Conservation (phyloP, 352 stramenopile genomes). For the Phytophthora quininea region DNA sequence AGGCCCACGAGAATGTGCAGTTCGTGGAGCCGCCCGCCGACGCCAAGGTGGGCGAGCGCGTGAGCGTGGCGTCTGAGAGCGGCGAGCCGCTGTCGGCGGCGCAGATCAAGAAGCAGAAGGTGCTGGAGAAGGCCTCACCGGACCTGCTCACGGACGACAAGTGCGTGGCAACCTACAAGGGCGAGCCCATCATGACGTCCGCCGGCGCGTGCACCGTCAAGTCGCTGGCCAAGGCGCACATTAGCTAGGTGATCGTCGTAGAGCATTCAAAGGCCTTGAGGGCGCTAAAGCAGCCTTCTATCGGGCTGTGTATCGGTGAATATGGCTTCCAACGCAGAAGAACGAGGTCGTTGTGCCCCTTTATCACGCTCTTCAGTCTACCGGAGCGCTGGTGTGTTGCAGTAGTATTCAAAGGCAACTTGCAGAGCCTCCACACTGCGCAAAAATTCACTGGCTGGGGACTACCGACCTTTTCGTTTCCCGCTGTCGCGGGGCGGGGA, state of each 20-base stretch:
- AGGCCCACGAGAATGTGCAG: constrained; percentile 92
- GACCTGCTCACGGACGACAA: constrained; percentile 75
- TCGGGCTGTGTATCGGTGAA: too few relatives aligned
- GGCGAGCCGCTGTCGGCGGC: constrained; percentile 76
- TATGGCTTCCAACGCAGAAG: too few relatives aligned
- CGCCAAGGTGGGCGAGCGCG: constrained; percentile 91
- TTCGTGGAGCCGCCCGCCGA: constrained; percentile 94
- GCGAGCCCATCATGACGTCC: constrained; percentile 72
- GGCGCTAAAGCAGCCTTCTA: too few relatives aligned
- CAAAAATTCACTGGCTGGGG: too few relatives aligned
- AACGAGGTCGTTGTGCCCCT: too few relatives aligned
- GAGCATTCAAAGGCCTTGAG: too few relatives aligned
- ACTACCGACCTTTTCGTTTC: too few relatives aligned
- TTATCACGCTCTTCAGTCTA: too few relatives aligned
- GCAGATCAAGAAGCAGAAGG: constrained; percentile 91
- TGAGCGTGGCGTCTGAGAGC: constrained; percentile 83
- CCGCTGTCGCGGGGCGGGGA: too few relatives aligned
- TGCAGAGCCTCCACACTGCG: too few relatives aligned
- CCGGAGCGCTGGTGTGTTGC: too few relatives aligned
- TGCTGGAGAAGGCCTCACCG: constrained; percentile 76
- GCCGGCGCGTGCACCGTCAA: constrained; percentile 64
- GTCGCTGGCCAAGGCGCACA: constrained; percentile 69
- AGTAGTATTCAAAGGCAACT: too few relatives aligned
- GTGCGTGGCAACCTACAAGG: constrained; percentile 84
- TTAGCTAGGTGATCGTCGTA: constrained; percentile 50